Percentiles rank a stretch among this genome's conserved stretches.
Conservation (phyloP, 2,329 filamentous ascomycete genomes). For the Raffaelea arxii region DNA sequence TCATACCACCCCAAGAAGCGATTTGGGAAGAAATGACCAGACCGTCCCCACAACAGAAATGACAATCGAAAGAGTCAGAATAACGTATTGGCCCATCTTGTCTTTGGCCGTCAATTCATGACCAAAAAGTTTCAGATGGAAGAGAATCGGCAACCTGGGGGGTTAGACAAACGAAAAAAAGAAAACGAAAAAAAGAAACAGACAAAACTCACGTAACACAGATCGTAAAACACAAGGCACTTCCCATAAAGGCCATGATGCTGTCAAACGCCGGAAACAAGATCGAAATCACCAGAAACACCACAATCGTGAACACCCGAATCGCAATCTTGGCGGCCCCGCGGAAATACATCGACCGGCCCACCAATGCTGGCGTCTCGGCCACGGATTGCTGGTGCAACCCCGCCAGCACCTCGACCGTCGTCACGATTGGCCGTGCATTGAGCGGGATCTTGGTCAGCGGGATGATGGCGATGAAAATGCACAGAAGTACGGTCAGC, state of each 20-base stretch:
- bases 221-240: conserved; percentile 84
- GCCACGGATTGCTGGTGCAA: conserved; percentile 46
- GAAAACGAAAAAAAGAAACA: not conserved
- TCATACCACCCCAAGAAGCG: conserved; percentile 57
- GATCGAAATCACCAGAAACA: conserved; percentile 66
- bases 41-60: conserved; percentile 71
- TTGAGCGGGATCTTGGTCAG: conserved; percentile 92
- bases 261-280: conserved; percentile 70
- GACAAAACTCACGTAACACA: conserved; percentile 59
- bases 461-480: conserved; percentile 86
- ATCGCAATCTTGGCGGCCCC: conserved; percentile 50
- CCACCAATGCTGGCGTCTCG: conserved; percentile 35
- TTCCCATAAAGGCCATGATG: conserved; percentile 86
- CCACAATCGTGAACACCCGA: conserved; percentile 55
- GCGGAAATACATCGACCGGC: conserved; percentile 47
- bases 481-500: conserved; percentile 69
- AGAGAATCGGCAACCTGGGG: conserved; percentile 62
- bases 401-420: conserved; percentile 70
- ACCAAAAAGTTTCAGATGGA: conserved; percentile 84
- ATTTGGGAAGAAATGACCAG: conserved; percentile 80
- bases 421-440: conserved; percentile 78
- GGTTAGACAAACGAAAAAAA: not conserved
- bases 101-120: conserved; percentile 57
- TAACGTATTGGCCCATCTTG: conserved; percentile 53
- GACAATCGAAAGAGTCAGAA: conserved; percentile 60